Conservation (phyloP, 306 rosid genomes). For the Prunus armeniaca region DNA sequence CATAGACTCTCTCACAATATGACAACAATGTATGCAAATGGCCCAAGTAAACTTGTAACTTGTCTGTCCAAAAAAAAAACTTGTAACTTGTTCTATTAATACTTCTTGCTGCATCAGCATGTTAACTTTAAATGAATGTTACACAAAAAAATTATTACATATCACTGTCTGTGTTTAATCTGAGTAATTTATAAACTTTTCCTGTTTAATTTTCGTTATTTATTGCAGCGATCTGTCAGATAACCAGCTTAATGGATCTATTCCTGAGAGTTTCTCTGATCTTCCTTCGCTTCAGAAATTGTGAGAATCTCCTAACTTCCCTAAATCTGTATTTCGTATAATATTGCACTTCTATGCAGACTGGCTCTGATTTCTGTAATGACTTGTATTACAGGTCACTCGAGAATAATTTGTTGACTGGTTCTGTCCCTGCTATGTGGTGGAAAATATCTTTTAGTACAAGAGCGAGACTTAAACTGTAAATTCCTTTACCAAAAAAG, state of each 20-base stretch:
- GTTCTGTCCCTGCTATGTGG: slow-evolving; percentile 55
- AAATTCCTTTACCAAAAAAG: slow-evolving; percentile 22
- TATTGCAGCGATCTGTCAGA: slow-evolving; percentile 60
- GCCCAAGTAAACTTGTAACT: neutral
- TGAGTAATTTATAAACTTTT: neutral
- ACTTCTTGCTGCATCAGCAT: slow-evolving; percentile 3
- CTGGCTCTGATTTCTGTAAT: slow-evolving; percentile 19
- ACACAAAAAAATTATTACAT: neutral
- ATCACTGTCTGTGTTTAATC: neutral
- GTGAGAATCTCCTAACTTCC: slow-evolving; percentile 44
- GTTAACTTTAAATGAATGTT: neutral
- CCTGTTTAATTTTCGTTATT: slow-evolving; percentile 2
- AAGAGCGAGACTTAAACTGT: slow-evolving; percentile 50
- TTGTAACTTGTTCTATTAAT: neutral
- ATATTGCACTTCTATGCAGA: neutral
- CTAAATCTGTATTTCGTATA: neutral
- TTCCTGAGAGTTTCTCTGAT: slow-evolving; percentile 46
- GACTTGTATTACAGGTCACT: slow-evolving; percentile 50
- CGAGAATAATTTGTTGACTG: slow-evolving; percentile 45
- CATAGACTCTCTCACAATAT: slow-evolving; percentile 52
- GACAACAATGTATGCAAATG: slow-evolving; percentile 69
- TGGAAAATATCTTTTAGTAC: slow-evolving; percentile 36
- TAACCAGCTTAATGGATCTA: slow-evolving; percentile 63
- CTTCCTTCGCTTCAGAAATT: slow-evolving; percentile 68
- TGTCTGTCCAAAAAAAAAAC: neutral